A percentile compares a stretch with the other conserved stretches of the same genome.
Conservation (phyloP, 2,329 filamentous ascomycete species). For the Colletotrichum brevisporum region DNA sequence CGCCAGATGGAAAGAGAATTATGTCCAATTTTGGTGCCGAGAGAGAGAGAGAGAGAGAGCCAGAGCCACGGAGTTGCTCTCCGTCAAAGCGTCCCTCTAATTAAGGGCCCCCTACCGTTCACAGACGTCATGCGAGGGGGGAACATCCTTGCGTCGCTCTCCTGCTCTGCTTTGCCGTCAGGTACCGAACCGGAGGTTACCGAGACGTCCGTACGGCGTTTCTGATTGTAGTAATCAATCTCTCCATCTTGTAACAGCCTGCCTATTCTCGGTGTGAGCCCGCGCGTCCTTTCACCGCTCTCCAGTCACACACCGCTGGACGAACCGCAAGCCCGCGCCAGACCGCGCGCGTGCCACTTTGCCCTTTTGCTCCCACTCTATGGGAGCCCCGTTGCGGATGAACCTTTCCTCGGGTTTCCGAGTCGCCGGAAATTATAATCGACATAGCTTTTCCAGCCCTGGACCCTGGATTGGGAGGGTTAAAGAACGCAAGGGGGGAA, state of each 20-base stretch:
- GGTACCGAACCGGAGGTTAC: too few relatives aligned
- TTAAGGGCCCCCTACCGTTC: neutral
- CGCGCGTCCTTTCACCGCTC: too few relatives aligned
- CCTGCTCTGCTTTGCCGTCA: neutral
- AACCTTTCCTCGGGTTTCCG: neutral
- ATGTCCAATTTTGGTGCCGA: too few relatives aligned
- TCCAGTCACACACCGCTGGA: constrained; percentile 3
- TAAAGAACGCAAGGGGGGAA: constrained; percentile 3
- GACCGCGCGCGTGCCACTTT: too few relatives aligned
- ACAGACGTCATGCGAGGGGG: neutral
- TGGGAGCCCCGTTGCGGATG: neutral
- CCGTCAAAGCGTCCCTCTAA: neutral
- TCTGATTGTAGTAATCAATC: too few relatives aligned
- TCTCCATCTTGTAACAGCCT: too few relatives aligned
- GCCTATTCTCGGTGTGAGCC: too few relatives aligned
- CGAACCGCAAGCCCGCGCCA: neutral
- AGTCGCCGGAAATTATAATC: constrained; percentile 21
- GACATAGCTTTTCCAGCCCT: neutral
- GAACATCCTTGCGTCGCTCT: constrained; percentile 21
- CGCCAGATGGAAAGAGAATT: too few relatives aligned
- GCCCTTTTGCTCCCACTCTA: too few relatives aligned
- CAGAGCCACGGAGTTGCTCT: too few relatives aligned
- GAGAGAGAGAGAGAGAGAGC: too few relatives aligned
- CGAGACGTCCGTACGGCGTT: too few relatives aligned
- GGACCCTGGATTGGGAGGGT: constrained; percentile 15